Percentiles rank a stretch among this genome's conserved stretches.
These are phyloP conservation scores for Exophiala mesophila DNA, from an alignment of 2,329 filamentous ascomycete genomes.

Conservation along the genomic window DNA sequence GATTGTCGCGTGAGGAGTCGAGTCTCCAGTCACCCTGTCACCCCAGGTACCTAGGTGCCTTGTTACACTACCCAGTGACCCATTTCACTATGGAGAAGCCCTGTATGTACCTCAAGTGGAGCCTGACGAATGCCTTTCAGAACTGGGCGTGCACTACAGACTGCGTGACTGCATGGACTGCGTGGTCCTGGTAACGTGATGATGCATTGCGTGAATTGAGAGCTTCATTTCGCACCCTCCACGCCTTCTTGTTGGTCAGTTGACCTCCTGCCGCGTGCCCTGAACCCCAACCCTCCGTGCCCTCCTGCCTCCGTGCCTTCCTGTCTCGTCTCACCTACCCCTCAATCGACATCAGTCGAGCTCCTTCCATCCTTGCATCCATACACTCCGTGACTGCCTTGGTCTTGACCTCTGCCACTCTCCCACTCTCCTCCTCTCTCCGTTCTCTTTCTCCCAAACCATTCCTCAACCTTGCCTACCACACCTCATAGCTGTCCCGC, in stretches of 20 bases:
- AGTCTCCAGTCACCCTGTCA: too few relatives aligned
- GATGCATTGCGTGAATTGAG: conserved; percentile 4
- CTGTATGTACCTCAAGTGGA: too few relatives aligned
- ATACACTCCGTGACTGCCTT: not conserved
- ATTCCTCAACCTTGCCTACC: not conserved
- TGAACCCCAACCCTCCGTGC: conserved; percentile 20
- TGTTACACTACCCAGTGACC: too few relatives aligned
- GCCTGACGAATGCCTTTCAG: too few relatives aligned
- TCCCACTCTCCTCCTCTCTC: not conserved
- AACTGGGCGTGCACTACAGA: too few relatives aligned
- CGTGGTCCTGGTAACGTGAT: not conserved
- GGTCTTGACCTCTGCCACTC: not conserved
- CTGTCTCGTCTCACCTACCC: conserved; percentile 6
- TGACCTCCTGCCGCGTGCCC: conserved; percentile 14
- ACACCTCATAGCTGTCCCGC: not conserved
- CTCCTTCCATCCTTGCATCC: conserved; percentile 6
- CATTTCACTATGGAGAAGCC: too few relatives aligned
- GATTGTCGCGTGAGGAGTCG: conserved; percentile 20
- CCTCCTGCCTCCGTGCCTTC: conserved; percentile 5
- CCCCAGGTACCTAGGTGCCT: too few relatives aligned
- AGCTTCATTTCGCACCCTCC: too few relatives aligned
- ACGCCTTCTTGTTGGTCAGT: conserved; percentile 7
- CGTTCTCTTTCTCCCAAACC: conserved; percentile 1
- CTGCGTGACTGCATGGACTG: too few relatives aligned
- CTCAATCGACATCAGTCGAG: conserved; percentile 4